Conservation (phyloP, 2,329 filamentous ascomycete genomes). For the Aspergillus quadrilineatus region DNA sequence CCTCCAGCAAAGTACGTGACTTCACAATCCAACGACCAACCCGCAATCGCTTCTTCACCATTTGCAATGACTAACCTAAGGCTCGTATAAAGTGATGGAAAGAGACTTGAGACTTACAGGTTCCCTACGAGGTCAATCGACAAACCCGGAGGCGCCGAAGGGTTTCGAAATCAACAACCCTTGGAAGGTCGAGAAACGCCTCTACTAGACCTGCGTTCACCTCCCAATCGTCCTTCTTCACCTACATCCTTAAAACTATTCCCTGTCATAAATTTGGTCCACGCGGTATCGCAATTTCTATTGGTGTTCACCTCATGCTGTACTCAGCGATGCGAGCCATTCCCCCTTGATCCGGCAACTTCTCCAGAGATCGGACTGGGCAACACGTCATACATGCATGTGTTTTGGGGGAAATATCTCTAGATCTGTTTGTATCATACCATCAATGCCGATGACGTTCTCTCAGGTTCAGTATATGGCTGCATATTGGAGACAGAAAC, state of each 20-base stretch:
- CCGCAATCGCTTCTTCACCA: neutral
- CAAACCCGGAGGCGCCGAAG: conserved; percentile 56
- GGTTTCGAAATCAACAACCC: conserved; percentile 68
- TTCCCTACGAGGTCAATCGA: conserved; percentile 60
- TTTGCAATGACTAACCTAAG: conserved; percentile 19
- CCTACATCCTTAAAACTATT: conserved; percentile 18
- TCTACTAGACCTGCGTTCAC: conserved; percentile 30
- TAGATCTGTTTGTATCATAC: conserved; percentile 25
- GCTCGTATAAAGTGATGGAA: conserved; percentile 59
- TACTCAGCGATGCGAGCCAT: neutral
- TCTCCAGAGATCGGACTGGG: neutral
- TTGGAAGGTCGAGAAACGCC: conserved; percentile 60
- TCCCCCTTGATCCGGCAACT: neutral
- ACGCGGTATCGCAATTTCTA: neutral
- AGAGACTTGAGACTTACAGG: conserved; percentile 64
- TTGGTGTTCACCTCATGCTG: too few relatives aligned
- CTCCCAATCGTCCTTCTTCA: conserved; percentile 18
- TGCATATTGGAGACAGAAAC: neutral
- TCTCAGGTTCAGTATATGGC: neutral
- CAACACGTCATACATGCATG: conserved; percentile 12
- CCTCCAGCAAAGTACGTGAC: conserved; percentile 54
- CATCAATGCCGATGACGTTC: conserved; percentile 8
- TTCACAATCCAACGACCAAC: neutral
- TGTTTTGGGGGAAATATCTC: conserved; percentile 21
- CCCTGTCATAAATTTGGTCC: neutral